Evolutionary conservation across 768 basidiomycete genomes (phyloP).

Genomic region (Psilocybe subaeruginosa): DNA sequence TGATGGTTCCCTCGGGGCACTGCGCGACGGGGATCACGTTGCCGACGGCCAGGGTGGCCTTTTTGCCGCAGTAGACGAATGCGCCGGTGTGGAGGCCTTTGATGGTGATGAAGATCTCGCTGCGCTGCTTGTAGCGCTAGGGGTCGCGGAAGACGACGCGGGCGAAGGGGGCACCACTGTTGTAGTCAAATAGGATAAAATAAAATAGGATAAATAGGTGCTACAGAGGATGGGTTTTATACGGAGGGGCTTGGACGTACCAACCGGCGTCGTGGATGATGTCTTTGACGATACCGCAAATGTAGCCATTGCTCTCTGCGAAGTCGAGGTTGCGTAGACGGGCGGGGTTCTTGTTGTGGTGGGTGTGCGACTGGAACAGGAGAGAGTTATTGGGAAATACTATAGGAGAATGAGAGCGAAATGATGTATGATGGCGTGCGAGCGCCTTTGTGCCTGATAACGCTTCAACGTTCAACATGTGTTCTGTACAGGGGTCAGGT

Average conservation of each 20-base stretch:
- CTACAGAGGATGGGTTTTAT: background rate
- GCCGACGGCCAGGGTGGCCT: conserved; percentile 92
- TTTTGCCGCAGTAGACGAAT: conserved; percentile 99
- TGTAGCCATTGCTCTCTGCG: conserved; percentile 97
- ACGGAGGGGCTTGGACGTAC: conserved; percentile 48
- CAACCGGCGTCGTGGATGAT: conserved; percentile 99
- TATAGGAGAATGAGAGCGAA: background rate
- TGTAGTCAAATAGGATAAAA: background rate
- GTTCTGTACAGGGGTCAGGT: too few species aligned
- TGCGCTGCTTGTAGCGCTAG: conserved; percentile 98
- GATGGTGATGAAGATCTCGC: conserved; percentile 98
- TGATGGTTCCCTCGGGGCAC: conserved; percentile 98
- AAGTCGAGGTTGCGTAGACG: conserved; percentile 94
- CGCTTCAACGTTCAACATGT: conserved; percentile 23
- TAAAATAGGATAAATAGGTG: background rate
- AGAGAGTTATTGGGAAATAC: conserved; percentile 1
- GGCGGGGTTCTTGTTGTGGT: conserved; percentile 93
- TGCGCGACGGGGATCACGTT: conserved; percentile 95
- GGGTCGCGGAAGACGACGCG: conserved; percentile 99
- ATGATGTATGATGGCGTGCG: conserved; percentile 83
- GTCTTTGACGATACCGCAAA: conserved; percentile 97
- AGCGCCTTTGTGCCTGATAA: conserved; percentile 92
- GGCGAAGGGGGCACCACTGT: conserved; percentile 96
- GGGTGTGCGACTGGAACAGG: conserved; percentile 96
- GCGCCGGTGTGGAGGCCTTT: conserved; percentile 99